Percentiles rank a stretch among this genome's conserved stretches.
Conservation (phyloP, 805 yeast species). For the Ogataea chonburiensis region DNA sequence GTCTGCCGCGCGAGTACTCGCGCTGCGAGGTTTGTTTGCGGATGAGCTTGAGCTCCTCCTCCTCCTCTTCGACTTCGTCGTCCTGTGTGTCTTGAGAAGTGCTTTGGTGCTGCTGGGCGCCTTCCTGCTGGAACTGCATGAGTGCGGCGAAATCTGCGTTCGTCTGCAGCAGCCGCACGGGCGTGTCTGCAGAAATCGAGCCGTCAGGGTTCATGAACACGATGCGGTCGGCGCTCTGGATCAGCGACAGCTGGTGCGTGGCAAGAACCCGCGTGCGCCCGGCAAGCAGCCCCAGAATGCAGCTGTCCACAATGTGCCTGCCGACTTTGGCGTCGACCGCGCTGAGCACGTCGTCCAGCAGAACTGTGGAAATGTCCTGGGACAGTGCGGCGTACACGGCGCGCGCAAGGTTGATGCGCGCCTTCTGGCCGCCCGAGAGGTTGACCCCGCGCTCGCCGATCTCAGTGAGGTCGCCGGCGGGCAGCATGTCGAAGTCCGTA, state of each 20-base stretch:
- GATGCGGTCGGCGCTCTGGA: slow-evolving; percentile 66
- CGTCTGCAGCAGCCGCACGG: slow-evolving; percentile 47
- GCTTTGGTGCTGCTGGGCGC: slow-evolving; percentile 32
- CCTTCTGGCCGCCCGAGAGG: slow-evolving; percentile 85
- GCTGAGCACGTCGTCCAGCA: slow-evolving; percentile 64
- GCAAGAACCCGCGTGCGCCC: slow-evolving; percentile 71
- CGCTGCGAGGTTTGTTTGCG: slow-evolving; percentile 17
- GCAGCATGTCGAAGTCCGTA: slow-evolving; percentile 63
- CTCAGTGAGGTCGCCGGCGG: slow-evolving; percentile 75
- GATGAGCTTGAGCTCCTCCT: slow-evolving; percentile 16
- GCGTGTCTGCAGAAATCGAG: slow-evolving; percentile 56
- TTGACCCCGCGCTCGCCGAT: slow-evolving; percentile 87
- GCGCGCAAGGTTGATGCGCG: slow-evolving; percentile 67
- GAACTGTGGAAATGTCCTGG: slow-evolving; percentile 49
- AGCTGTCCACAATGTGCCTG: slow-evolving; percentile 52
- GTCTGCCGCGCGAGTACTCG: slow-evolving; percentile 33
- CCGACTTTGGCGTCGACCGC: slow-evolving; percentile 77
- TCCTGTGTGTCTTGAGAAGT: slow-evolving; percentile 28
- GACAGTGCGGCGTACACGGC: slow-evolving; percentile 52
- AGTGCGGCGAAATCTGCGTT: slow-evolving; percentile 38
- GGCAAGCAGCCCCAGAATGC: slow-evolving; percentile 58
- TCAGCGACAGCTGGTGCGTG: slow-evolving; percentile 77
- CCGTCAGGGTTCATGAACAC: slow-evolving; percentile 70
- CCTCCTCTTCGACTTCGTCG: slow-evolving; percentile 19
- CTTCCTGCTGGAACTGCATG: slow-evolving; percentile 39